Percentiles rank a stretch among this genome's conserved stretches.
Evolutionary conservation across 257 asterid genomes (phyloP).

Genomic region (Euphrasia confusa): DNA sequence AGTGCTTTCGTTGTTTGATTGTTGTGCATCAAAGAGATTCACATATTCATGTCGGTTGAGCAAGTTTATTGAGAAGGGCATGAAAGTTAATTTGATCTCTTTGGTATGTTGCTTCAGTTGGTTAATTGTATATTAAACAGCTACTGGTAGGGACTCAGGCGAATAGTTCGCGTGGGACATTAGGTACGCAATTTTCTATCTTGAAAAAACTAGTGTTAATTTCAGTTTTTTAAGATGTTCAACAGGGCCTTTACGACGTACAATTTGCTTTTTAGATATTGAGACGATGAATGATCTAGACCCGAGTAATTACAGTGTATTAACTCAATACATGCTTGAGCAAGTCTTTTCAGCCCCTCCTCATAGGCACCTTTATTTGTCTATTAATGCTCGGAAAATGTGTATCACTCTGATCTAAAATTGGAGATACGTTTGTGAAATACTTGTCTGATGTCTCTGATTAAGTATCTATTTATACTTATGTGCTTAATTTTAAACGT

Average conservation of each 20-base stretch:
- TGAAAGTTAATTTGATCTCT: not conserved
- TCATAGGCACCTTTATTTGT: too few species aligned
- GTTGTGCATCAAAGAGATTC: conserved; percentile 3
- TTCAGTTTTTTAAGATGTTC: conserved; percentile 13
- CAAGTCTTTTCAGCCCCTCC: not conserved
- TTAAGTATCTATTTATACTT: not conserved
- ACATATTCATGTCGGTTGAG: conserved; percentile 4
- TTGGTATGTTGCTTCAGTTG: conserved; percentile 20
- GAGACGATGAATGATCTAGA: not conserved
- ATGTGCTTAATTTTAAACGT: conserved; percentile 1
- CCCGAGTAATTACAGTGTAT: not conserved
- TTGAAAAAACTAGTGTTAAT: not conserved
- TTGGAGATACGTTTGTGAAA: not conserved
- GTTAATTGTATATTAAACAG: not conserved
- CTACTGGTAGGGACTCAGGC: too few species aligned
- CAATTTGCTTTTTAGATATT: not conserved
- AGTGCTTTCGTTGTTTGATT: conserved; percentile 25
- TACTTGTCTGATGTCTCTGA: too few species aligned
- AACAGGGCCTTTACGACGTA: conserved; percentile 8
- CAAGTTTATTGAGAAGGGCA: not conserved
- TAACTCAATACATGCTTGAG: conserved; percentile 2
- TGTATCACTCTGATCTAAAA: too few species aligned
- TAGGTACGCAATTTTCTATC: not conserved
- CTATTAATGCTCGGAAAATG: too few species aligned
- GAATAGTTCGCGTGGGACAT: not conserved